Conservation (phyloP, 2,329 filamentous ascomycete species). For the Pestalotiopsis sp. region DNA sequence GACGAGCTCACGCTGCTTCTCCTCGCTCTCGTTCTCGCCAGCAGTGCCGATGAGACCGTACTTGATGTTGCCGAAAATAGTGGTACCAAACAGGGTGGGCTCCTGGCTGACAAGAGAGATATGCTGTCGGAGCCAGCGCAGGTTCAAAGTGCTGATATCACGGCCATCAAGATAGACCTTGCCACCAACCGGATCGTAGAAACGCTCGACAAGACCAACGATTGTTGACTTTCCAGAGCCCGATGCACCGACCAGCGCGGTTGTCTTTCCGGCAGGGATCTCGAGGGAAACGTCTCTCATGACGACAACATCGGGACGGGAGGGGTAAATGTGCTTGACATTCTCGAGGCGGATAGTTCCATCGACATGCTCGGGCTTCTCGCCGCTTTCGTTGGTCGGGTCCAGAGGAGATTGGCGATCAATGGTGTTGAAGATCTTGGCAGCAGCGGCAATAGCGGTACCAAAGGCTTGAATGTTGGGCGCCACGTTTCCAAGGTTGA, state of each 20-base stretch:
- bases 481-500: constrained; percentile 84
- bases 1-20: constrained; percentile 72
- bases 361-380: constrained; percentile 71
- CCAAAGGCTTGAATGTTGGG: constrained; percentile 88
- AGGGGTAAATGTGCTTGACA: constrained; percentile 93
- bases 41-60: constrained; percentile 86
- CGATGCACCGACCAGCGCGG: constrained; percentile 90
- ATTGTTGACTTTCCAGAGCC: constrained; percentile 96
- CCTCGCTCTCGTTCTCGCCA: constrained; percentile 68
- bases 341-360: constrained; percentile 81
- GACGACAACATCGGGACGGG: constrained; percentile 84
- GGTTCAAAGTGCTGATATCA: constrained; percentile 79
- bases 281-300: constrained; percentile 81
- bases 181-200: constrained; percentile 88
- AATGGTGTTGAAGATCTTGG: constrained; percentile 93
- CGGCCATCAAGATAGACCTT: constrained; percentile 80
- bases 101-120: constrained; percentile 94
- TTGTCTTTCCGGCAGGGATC: constrained; percentile 88
- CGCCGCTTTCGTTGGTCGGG: constrained; percentile 70
- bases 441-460: constrained; percentile 78
- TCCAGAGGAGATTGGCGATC: constrained; percentile 86
- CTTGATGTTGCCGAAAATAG: constrained; percentile 88
- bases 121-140: constrained; percentile 89
- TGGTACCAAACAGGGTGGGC: constrained; percentile 85
- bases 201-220: constrained; percentile 88